Percentiles rank a stretch among this genome's conserved stretches.
phyloP scores from a whole-genome alignment of 148 eudicot genomes.

The Fagopyrum tataricum region DNA sequence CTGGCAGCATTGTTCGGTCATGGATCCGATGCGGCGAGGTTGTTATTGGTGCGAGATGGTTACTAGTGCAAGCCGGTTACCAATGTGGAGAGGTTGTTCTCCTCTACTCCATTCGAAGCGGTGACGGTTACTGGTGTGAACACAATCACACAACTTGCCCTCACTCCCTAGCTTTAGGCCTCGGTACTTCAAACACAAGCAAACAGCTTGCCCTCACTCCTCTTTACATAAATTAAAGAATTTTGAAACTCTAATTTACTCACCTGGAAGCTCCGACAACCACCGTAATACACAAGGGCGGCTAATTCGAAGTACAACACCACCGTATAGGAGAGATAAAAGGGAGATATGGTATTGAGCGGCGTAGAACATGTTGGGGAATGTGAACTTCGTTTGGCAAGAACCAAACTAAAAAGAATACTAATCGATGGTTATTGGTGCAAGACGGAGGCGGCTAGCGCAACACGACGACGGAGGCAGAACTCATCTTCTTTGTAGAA shows the following conservation, averaged over 20 bases:
- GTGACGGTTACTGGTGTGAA: too few species aligned
- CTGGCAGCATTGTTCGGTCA: too few species aligned
- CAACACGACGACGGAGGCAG: too few species aligned
- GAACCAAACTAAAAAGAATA: neutral
- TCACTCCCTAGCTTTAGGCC: slow-evolving; percentile 21
- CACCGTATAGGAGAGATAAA: neutral
- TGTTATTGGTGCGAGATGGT: too few species aligned
- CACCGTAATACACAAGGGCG: neutral
- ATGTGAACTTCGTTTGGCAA: neutral
- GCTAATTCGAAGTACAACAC: neutral
- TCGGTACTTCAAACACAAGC: neutral
- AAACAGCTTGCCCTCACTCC: neutral
- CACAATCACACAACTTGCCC: too few species aligned
- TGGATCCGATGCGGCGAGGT: too few species aligned
- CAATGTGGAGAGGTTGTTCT: too few species aligned
- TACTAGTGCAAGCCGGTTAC: too few species aligned
- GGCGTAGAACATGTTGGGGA: neutral
- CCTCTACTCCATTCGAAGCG: too few species aligned
- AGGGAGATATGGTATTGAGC: neutral
- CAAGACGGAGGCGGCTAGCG: too few species aligned
- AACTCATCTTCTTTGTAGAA: too few species aligned
- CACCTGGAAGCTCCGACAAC: slow-evolving; percentile 1
- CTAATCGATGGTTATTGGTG: too few species aligned
- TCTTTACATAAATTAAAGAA: neutral
- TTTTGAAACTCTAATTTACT: slow-evolving; percentile 5